phyloP scores from a whole-genome alignment of 108 stramenopile genomes.

The Cyclotella sp. region DNA sequence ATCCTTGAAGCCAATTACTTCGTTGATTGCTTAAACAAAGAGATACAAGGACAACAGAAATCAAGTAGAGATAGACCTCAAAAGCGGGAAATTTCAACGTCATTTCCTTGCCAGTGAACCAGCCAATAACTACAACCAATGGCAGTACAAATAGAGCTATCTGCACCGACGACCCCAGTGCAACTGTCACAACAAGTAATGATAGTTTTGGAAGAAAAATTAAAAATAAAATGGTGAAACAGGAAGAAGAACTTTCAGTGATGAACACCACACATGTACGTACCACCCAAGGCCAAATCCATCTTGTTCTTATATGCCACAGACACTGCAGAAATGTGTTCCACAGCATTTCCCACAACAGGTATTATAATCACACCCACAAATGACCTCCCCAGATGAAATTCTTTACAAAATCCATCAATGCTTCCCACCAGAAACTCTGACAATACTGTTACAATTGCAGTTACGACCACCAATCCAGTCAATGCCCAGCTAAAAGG shows the following conservation, averaged over 20 bases:
- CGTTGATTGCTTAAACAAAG: constrained; percentile 68
- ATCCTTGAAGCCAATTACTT: constrained; percentile 92
- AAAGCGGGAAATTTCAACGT: constrained; percentile 89
- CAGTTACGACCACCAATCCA: constrained; percentile 74
- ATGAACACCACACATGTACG: constrained; percentile 12
- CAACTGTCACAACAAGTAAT: constrained; percentile 51
- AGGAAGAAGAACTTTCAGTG: not conserved
- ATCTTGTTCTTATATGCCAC: constrained; percentile 95
- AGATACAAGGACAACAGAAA: constrained; percentile 75
- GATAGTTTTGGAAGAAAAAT: not conserved
- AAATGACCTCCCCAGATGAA: constrained; percentile 85
- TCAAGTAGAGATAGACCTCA: constrained; percentile 83
- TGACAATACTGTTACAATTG: constrained; percentile 81
- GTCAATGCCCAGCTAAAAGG: constrained; percentile 74
- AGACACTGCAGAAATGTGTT: constrained; percentile 91
- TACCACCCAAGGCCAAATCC: constrained; percentile 90
- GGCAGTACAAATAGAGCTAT: constrained; percentile 93
- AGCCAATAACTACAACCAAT: constrained; percentile 85
- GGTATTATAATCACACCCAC: constrained; percentile 92
- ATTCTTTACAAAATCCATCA: constrained; percentile 81
- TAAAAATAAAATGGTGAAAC: constrained; percentile 5
- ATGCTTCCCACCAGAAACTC: constrained; percentile 85
- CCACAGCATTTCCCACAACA: constrained; percentile 94
- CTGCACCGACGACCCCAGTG: constrained; percentile 87
- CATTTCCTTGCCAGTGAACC: constrained; percentile 83